These are phyloP conservation scores for Hondaea fermentalgiana DNA, from an alignment of 108 stramenopile species.

Conservation along the genomic window DNA sequence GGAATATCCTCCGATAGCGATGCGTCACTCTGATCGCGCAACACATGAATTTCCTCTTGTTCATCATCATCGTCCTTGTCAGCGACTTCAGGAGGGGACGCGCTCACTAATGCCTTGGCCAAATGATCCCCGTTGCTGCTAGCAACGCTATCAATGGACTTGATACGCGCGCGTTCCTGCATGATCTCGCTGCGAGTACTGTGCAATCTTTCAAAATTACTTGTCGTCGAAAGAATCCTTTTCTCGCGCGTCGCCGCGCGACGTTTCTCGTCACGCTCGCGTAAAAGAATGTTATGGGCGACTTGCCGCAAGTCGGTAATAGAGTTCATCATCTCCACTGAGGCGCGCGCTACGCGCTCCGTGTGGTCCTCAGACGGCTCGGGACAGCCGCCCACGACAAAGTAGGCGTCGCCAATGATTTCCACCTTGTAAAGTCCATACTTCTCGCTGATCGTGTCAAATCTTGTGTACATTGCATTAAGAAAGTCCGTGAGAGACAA, in stretches of 20 bases:
- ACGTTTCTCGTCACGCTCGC: neutral
- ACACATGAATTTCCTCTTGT: neutral
- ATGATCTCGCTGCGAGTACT: neutral
- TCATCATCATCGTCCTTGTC: neutral
- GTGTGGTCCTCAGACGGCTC: constrained; percentile 21
- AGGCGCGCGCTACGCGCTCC: constrained; percentile 5
- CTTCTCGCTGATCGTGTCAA: constrained; percentile 18
- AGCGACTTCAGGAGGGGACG: neutral
- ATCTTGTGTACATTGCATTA: constrained; percentile 33
- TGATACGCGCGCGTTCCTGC: no score
- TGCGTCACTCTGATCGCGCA: neutral
- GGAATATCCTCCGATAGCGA: neutral
- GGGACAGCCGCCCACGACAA: constrained; percentile 28
- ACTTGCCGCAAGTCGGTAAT: neutral
- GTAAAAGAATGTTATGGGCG: neutral
- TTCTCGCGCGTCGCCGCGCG: neutral
- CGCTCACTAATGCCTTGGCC: neutral
- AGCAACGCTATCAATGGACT: no score
- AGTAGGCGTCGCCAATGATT: constrained; percentile 45
- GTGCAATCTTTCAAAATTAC: neutral
- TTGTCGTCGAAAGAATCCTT: neutral
- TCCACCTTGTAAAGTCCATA: constrained; percentile 40
- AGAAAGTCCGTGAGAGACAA: constrained; percentile 31
- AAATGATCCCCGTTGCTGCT: no score
- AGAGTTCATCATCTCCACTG: constrained; percentile 14